Conservation (phyloP, 2,329 filamentous ascomycete species). For the Ophiocordyceps camponoti-leonardi region DNA sequence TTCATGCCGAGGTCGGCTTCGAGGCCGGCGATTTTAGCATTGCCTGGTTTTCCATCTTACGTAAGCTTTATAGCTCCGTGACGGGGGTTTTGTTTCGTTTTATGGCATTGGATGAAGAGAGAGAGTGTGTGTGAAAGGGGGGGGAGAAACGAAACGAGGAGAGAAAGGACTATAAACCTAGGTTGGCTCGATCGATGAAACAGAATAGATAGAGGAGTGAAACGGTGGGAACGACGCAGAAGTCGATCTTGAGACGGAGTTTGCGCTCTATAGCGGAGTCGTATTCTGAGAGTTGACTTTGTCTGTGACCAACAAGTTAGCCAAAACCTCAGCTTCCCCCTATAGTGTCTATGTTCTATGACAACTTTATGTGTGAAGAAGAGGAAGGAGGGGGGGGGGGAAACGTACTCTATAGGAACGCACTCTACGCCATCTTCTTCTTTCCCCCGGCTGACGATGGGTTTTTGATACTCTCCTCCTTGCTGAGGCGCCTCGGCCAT, state of each 20-base stretch:
- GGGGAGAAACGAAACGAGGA: no score
- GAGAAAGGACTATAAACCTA: slow-evolving; percentile 27
- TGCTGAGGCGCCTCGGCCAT: not conserved
- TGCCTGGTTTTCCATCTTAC: no score
- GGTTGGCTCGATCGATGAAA: slow-evolving; percentile 60
- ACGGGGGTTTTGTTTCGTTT: no score
- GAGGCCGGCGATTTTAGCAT: slow-evolving; percentile 48
- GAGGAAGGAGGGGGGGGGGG: no score
- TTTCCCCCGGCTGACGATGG: not conserved
- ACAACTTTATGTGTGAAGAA: no score
- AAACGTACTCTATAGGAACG: not conserved
- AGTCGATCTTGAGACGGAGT: slow-evolving; percentile 46
- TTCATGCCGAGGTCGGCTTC: slow-evolving; percentile 41
- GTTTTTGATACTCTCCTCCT: not conserved
- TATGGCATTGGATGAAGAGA: no score
- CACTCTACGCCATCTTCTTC: not conserved
- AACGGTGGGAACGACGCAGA: slow-evolving; percentile 48
- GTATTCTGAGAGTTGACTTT: slow-evolving; percentile 28
- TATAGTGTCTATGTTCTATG: no score
- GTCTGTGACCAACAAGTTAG: slow-evolving; percentile 22
- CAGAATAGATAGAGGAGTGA: slow-evolving; percentile 53
- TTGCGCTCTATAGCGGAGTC: slow-evolving; percentile 38
- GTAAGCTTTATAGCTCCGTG: no score
- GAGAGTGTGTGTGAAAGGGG: no score
- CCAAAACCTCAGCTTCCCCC: no score